Evolutionary conservation across 305 asterid genomes (phyloP), one percentile per base, ranked within the genome.

Genomic region (Withania somnifera): DNA sequence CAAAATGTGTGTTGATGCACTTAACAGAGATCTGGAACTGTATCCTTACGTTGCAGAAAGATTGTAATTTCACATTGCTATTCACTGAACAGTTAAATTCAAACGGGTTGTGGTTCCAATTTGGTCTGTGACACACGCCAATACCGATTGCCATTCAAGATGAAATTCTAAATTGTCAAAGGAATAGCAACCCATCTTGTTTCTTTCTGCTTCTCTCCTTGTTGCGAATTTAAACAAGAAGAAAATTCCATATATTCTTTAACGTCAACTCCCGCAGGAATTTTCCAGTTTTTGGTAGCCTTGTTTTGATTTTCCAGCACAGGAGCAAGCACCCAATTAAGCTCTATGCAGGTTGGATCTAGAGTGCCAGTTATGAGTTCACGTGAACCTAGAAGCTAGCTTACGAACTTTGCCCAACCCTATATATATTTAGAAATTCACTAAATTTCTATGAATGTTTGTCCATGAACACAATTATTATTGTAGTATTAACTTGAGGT

Each of bases 1-100:
- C 82, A 91, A 85, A 66, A 87, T 87, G 77, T 91, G 93, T 85
- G 79, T 90, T 28, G 86, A 94, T 79, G 81, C 85, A 82, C 90
- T 94, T 61, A 82, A 91, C 58, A 88, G 88, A 88, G 90, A 88
- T 85, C 86, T 94, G 89, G 94, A 96, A 79, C 86, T 88, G 80
- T 91, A 89, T 89, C 94, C 94, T 53, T 94, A 80, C 79, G 89
- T 82, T 75, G 83, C 60, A 14, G 30, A 80, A 80, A 64, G 42
- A 80, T 36, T 64, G 53, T 14, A n/a, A n/a, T n/a, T 80, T 50
- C 26, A 36, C 57, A 64, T 64, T 50, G 51, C 42, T 73, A 73
- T 73, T 47, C 42, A 71, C 57, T 42, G 15, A 42, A 22, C 78
- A 71, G 57, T 22, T 71, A 45, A 71, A 42, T 71, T 38, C 22